Base-by-base conservation (phyloP, 106 monocot genomes). In the Acorus gramineus region DNA sequence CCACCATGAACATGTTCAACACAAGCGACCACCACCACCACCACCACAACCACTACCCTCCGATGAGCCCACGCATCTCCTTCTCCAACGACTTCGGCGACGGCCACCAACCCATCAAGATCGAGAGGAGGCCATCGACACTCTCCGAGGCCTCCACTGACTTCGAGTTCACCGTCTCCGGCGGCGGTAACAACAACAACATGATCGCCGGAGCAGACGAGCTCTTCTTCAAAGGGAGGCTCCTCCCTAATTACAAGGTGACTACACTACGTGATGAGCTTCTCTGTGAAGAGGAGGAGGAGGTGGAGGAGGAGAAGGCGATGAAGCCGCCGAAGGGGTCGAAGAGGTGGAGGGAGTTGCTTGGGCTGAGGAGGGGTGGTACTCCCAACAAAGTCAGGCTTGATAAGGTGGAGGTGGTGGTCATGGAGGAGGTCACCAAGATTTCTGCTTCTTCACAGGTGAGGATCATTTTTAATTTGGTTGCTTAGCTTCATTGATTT, bases 121-220 rank as follows among this genome's bases (percentile, higher is more conserved):
- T 28, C 28, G 28, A 28, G 4, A 14, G 12, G 44, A 44, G 57
- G n/a, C 11, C 57, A 6, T 6, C 14, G 14, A 28, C 55, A 52
- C 51, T 0, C 52, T 44, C 53, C 3, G 47, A 46, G 46, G 47
- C 59, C 11, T 76, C 79, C 64, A 62, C 74, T 3, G 68, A 88
- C 80, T 88, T 88, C 59, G 87, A 88, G 78, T 88, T 88, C 69
- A 68, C 87, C 3, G 87, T 78, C 42, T 78, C 84, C 50, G 69
- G 69, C 54, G 71, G 72, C 50, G 77, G 74, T 28, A 28, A 28
- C 28, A 28, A 28, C 28, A 28, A 28, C 28, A 28, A 28, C 3
- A 88, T 88, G 87, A 84, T 88, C 53, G 84, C 84, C 3, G 28
- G 28, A 28, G 87, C 87, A 44, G 87, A 88, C 65, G 84, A 88